Conservation (phyloP, 169 alveolate species). For the Plasmodium chabaudi region DNA sequence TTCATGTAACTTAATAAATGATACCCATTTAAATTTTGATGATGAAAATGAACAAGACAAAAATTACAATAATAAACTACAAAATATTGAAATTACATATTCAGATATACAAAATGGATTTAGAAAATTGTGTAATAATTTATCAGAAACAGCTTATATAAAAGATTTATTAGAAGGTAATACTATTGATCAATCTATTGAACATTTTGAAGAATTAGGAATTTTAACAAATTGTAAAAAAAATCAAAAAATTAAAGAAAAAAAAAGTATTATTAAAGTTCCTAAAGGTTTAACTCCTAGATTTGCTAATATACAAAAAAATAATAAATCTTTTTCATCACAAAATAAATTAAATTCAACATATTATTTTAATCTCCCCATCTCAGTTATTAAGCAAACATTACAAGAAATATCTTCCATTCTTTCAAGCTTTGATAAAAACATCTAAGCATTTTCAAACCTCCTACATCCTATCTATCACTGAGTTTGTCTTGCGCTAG, state of each 20-base stretch:
- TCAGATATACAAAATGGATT: slow-evolving; percentile 61
- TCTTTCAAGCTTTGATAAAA: slow-evolving; percentile 54
- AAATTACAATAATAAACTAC: slow-evolving; percentile 5
- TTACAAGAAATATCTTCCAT: slow-evolving; percentile 62
- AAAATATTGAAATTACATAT: slow-evolving; percentile 58
- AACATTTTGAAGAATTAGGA: slow-evolving; percentile 71
- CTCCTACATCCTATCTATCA: too few relatives aligned
- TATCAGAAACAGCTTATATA: slow-evolving; percentile 59
- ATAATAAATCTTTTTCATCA: slow-evolving; percentile 50
- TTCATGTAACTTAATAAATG: slow-evolving; percentile 50
- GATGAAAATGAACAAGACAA: slow-evolving; percentile 5
- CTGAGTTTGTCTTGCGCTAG: too few relatives aligned
- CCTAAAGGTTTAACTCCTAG: slow-evolving; percentile 72
- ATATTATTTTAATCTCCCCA: slow-evolving; percentile 65
- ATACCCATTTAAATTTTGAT: slow-evolving; percentile 47
- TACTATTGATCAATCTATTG: slow-evolving; percentile 64
- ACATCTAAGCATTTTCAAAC: background rate
- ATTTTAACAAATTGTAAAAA: slow-evolving; percentile 59
- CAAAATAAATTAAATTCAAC: slow-evolving; percentile 56
- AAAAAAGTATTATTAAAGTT: slow-evolving; percentile 36
- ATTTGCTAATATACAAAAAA: slow-evolving; percentile 56
- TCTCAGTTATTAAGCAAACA: slow-evolving; percentile 62
- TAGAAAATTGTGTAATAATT: slow-evolving; percentile 36
- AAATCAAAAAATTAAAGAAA: slow-evolving; percentile 62
- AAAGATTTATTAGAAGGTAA: slow-evolving; percentile 64